A percentile compares a stretch with the other conserved stretches of the same genome.
These are phyloP conservation scores for Pestalotiopsis sp. DNA, from an alignment of 2,329 filamentous ascomycete species.

Conservation along the genomic window DNA sequence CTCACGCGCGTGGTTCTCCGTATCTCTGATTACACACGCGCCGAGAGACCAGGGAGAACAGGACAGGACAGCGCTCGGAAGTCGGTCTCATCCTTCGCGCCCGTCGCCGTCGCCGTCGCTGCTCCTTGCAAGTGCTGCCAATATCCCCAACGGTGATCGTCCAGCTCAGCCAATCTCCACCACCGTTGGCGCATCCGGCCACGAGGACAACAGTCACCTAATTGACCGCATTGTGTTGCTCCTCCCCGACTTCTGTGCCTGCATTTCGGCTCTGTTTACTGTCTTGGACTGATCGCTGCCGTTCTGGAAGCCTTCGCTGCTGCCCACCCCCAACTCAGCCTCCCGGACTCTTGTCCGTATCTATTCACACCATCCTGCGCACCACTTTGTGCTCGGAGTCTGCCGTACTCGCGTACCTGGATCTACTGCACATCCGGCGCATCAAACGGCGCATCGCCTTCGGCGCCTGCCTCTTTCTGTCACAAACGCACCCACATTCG, in stretches of 20 bases:
- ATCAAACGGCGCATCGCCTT: conserved; percentile 7
- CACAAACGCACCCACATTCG: background rate
- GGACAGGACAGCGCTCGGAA: no score
- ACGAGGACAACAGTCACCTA: background rate
- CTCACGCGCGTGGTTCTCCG: background rate
- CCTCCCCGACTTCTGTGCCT: background rate
- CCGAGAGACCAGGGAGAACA: no score
- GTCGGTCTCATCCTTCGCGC: no score
- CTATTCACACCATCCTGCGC: conserved; percentile 6
- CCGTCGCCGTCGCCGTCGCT: no score
- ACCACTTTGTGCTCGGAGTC: conserved; percentile 10
- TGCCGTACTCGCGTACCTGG: conserved; percentile 13
- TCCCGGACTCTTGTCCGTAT: conserved; percentile 11
- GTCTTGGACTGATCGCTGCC: conserved; percentile 7
- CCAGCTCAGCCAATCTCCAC: background rate
- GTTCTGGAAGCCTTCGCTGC: conserved; percentile 8
- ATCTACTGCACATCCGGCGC: conserved; percentile 10
- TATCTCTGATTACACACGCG: no score
- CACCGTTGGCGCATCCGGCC: background rate
- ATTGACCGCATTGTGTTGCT: conserved; percentile 1
- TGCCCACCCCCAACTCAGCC: conserved; percentile 4
- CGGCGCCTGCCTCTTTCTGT: conserved; percentile 14
- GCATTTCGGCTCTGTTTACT: conserved; percentile 10
- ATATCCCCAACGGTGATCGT: background rate
- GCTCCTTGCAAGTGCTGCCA: no score